Evolutionary conservation across 805 yeast genomes (phyloP), one percentile per base, ranked within the genome.

Genomic region (Candida chilensis): DNA sequence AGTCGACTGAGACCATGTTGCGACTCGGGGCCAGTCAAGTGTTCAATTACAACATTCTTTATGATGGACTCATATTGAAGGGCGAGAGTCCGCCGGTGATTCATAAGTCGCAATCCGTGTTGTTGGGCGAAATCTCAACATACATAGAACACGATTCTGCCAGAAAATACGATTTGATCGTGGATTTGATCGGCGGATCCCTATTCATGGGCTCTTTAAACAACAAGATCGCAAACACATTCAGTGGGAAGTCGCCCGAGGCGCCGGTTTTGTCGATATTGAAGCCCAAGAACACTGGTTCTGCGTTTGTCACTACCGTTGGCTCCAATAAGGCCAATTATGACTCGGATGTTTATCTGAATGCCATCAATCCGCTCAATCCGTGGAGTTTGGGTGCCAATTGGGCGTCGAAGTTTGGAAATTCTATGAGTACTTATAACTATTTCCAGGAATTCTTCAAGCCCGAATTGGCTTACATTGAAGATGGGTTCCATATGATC

Each of bases 291-390:
- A 37, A 50, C 16, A 61, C 64, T 28, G 67, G 72, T 9, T 64
- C 76, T 5, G 56, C 60, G 19, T 81, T 66, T 42, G 51, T 64
- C 8, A 63, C 80, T 7, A 58, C 78, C 32, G 64, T 54, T 10
- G 94, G 94, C 22, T 82, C 78, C 40, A 33, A 39, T 9, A 60
- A 64, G 31, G 41, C 55, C 26, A 46, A 64, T 25, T 70, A 61
- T 33, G 32, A n/a, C n/a, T n/a, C n/a, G n/a, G n/a, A n/a, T n/a
- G n/a, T n/a, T n/a, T n/a, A 22, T 11, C 13, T 22, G 12, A 22
- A 22, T 11, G 6, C 25, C 13, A 5, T 7, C 6, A 11, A 11
- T 19, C 13, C 13, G 11, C 13, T 22, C 7, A 22, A 15, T 22
- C 25, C 25, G 6, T 22, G 25, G 25, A 5, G 14, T 22, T 15